These are phyloP conservation scores for Sporothrix pseudoabietina DNA, from an alignment of 2,329 filamentous ascomycete species.

Conservation along the genomic window DNA sequence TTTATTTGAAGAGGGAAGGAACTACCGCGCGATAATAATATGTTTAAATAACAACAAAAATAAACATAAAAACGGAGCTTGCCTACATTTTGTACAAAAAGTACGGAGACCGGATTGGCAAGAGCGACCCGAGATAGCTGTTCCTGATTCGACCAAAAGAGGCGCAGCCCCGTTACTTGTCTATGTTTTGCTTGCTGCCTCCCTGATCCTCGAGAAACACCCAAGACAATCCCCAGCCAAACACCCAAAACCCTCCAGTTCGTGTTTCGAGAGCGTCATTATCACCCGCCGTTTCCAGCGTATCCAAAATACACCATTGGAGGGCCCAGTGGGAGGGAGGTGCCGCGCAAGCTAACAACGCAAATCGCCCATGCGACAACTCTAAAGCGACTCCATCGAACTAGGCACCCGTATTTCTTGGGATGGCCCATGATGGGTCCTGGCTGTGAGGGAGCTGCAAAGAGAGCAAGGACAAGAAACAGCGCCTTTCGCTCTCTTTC, in stretches of 20 bases:
- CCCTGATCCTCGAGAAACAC: not conserved
- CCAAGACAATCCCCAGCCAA: not conserved
- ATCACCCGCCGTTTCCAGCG: not conserved
- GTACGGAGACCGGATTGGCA: not conserved
- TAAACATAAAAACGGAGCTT: not conserved
- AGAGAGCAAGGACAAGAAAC: not conserved
- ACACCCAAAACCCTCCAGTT: not conserved
- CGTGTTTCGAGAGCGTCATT: not conserved
- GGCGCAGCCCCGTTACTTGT: constrained; percentile 5
- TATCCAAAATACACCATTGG: not conserved
- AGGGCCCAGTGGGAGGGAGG: not conserved
- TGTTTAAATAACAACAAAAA: not conserved
- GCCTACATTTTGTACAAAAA: not conserved
- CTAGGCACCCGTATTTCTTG: constrained; percentile 23
- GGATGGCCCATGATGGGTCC: not conserved
- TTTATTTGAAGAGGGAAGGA: not conserved
- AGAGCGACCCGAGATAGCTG: constrained; percentile 14
- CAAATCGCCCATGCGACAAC: constrained; percentile 14
- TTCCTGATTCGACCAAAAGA: not conserved
- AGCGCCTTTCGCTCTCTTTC: not conserved
- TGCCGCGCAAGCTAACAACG: constrained; percentile 21
- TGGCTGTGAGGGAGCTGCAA: not conserved
- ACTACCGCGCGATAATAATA: not conserved
- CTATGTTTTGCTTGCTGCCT: constrained; percentile 3
- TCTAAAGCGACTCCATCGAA: constrained; percentile 12